Evolutionary conservation across 331 rosid species (phyloP), one percentile per base, ranked within the genome.

Genomic region (Acacia pycnantha): DNA sequence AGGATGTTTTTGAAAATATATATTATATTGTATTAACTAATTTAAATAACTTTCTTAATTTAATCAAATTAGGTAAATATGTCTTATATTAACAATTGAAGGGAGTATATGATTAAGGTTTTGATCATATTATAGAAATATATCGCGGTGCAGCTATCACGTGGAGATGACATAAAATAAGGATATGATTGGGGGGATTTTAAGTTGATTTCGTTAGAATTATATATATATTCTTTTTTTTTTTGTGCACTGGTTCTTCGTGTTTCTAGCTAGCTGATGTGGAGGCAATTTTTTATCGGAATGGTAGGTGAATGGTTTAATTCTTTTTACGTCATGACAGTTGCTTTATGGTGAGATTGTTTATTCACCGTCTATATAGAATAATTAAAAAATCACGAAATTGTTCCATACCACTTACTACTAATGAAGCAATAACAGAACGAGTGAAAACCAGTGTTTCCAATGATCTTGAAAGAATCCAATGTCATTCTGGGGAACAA

Each of bases 221-320:
- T 58, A 22, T 53, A n/a, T n/a, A n/a, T n/a, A n/a, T n/a, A 77
- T 76, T 84, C 73, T 19, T 53, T 77, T 16, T 73, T 12, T 61
- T 61, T 61, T 26, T 11, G 0, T 11, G 85, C 64, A 48, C 65
- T 61, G 62, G 68, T 84, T 82, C 69, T 80, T 48, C 6, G 51
- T 76, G 83, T 78, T 70, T 79, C 31, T 47, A 51, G 78, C 31
- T 67, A 85, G 41, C 41, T 6, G 41, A 58, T 27, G 33, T 44
- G 35, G 24, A 16, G 66, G 72, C 47, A 43, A 78, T 81, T 78
- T 84, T 84, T 53, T 78, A 77, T 79, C 75, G n/a, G 48, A 68
- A 74, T 84, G 91, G 88, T 84, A 69, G 91, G 91, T 88, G 76
- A 78, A 48, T 48, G 74, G 68, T 82, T 76, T 33, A 68, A 62